phyloP scores from a whole-genome alignment of 2,329 filamentous ascomycete genomes.

The Xylariaceae sp. region DNA sequence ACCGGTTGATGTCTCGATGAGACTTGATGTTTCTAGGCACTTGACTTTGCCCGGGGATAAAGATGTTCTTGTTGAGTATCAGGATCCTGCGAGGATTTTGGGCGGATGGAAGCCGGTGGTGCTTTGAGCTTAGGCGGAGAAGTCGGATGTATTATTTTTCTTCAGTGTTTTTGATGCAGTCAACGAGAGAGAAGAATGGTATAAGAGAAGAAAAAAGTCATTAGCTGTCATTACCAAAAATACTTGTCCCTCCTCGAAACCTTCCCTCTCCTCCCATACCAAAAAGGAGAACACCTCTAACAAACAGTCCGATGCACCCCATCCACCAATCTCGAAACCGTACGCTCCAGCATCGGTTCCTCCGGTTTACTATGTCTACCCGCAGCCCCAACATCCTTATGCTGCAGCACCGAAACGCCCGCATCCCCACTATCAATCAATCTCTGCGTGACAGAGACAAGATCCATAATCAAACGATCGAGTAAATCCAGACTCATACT shows the following conservation, averaged over 20 bases:
- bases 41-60: slow-evolving; percentile 3
- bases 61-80: slow-evolving; percentile 6
- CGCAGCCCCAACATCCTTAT: not conserved
- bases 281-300: slow-evolving; percentile 11
- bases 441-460: slow-evolving; percentile 55
- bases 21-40: slow-evolving; percentile 11
- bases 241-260: no score
- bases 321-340: slow-evolving; percentile 24
- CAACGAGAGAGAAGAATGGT: no score
- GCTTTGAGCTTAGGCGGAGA: not conserved
- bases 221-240: no score
- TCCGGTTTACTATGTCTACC: not conserved
- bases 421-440: slow-evolving; percentile 50
- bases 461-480: slow-evolving; percentile 57
- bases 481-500: slow-evolving; percentile 64
- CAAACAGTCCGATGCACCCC: slow-evolving; percentile 33
- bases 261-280: not conserved
- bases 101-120: slow-evolving; percentile 15
- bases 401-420: slow-evolving; percentile 46
- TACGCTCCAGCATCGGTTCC: slow-evolving; percentile 7
- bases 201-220: no score
- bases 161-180: no score
- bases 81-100: slow-evolving; percentile 4
- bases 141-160: no score
- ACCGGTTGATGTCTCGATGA: slow-evolving; percentile 6